These are phyloP conservation scores for Candida peoriensis DNA, from an alignment of 805 yeast genomes.

Conservation along the genomic window DNA sequence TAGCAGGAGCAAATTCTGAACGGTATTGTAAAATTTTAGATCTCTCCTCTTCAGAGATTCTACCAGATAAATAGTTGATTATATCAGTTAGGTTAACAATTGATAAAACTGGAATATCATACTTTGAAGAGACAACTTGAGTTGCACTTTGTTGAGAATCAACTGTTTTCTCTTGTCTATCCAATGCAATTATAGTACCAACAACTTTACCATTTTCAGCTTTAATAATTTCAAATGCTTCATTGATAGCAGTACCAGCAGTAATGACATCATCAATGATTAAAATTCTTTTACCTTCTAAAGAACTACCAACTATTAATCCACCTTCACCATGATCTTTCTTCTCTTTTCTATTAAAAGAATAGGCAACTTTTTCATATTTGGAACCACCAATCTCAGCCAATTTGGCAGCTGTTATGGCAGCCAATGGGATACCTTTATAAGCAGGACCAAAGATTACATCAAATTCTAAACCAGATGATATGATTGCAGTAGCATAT, in stretches of 20 bases:
- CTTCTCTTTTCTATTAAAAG: conserved; percentile 95
- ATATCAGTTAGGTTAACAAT: conserved; percentile 78
- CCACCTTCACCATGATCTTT: conserved; percentile 99
- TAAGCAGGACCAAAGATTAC: conserved; percentile 96
- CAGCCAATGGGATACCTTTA: conserved; percentile 94
- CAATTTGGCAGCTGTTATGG: conserved; percentile 85
- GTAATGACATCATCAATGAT: conserved; percentile 97
- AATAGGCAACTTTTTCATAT: conserved; percentile 69
- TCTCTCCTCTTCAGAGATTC: conserved; percentile 54
- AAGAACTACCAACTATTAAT: conserved; percentile 76
- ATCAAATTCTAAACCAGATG: conserved; percentile 79
- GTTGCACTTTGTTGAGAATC: conserved; percentile 73
- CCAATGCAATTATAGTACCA: conserved; percentile 87
- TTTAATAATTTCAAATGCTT: conserved; percentile 77
- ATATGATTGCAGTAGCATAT: conserved; percentile 84
- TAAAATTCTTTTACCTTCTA: conserved; percentile 67
- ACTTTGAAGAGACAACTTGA: conserved; percentile 64
- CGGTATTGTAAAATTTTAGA: conserved; percentile 54
- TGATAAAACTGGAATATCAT: conserved; percentile 76
- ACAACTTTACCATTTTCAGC: conserved; percentile 67
- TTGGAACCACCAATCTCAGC: conserved; percentile 86
- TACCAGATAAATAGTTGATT: conserved; percentile 52
- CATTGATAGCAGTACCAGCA: conserved; percentile 97
- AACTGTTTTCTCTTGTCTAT: conserved; percentile 85
- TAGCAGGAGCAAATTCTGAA: conserved; percentile 29